Base-by-base conservation (phyloP, 2,329 filamentous ascomycete genomes). In the Aureobasidium sp. region DNA sequence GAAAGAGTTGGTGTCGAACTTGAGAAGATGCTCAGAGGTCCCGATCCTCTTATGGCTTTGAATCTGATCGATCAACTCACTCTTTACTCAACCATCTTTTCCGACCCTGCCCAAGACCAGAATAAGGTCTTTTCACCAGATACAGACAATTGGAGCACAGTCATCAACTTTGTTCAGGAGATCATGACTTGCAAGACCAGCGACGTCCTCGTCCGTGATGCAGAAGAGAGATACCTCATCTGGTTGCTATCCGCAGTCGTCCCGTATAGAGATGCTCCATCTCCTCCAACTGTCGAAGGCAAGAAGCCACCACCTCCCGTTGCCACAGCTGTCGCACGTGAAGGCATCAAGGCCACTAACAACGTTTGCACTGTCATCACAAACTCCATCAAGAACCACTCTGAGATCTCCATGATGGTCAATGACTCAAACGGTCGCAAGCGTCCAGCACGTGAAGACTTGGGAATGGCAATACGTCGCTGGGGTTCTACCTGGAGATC, bases 21-120 rank as follows among this genome's bases (percentile, higher is more conserved):
- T 3, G 89, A 93, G 70, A 97, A 97, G 79, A 96, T 96, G 86
- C 78, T 97, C 25, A 87, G 85, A 74, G 88, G 89, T 83, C 81
- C 82, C 11, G 78, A 86, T 67, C 87, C 88, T 8, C 76, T 77
- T 54, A 77, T 78, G 66, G 81, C 88, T 8, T 75, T 92, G n/a
- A 73, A 80, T 30, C 78, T 89, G 13, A 84, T 93, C 45, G 78
- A 91, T 69, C 75, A 81, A 2, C 79, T 92, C 15, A 80, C 80
- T 7, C 80, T 93, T 2, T 92, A 91, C 70, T 78, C 82, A 42
- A 85, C 86, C 3, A 85, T 93, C 59, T 94, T 93, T 70, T 88
- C 85, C 1, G 85, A 91, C 67, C 85, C 88, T 2, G 77, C 78
- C 0, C 64, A 70, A 2, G 66, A 66, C 13, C 75, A 78, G n/a